A percentile compares a stretch with the other conserved stretches of the same genome.
Evolutionary conservation across 2,329 filamentous ascomycete genomes (phyloP).

Genomic region (Fusarium miscanthi): DNA sequence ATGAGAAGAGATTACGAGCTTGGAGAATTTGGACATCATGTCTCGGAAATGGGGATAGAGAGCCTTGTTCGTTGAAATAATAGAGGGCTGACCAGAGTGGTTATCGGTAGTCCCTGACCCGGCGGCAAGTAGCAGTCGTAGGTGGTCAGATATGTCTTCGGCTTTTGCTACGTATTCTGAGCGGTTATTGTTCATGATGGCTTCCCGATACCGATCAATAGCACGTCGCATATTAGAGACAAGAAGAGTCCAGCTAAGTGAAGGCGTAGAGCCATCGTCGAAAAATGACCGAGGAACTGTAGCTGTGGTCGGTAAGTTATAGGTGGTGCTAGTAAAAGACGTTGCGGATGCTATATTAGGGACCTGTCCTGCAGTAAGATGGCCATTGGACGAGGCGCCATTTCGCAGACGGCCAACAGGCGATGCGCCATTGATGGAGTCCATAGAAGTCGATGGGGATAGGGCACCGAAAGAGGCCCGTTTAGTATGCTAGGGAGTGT

Average conservation of each 20-base stretch:
- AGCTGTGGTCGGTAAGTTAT: conserved; percentile 67
- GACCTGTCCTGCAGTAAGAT: conserved; percentile 52
- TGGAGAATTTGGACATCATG: conserved; percentile 99
- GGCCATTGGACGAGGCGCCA: conserved; percentile 63
- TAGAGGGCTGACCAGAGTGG: conserved; percentile 98
- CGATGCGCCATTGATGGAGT: conserved; percentile 81
- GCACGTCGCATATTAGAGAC: conserved; percentile 93
- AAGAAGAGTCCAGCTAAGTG: conserved; percentile 88
- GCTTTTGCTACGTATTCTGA: conserved; percentile 93
- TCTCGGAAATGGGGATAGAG: conserved; percentile 97
- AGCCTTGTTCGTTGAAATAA: conserved; percentile 97
- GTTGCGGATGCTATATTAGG: conserved; percentile 69
- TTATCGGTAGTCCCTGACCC: conserved; percentile 98
- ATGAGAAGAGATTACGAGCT: conserved; percentile 96
- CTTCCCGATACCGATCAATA: conserved; percentile 89
- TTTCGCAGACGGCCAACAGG: conserved; percentile 67
- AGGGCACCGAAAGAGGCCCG: conserved; percentile 78
- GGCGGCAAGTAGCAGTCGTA: conserved; percentile 91
- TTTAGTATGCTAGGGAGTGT: conserved; percentile 62
- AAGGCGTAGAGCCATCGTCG: conserved; percentile 83
- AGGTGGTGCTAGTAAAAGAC: conserved; percentile 69
- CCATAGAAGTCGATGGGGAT: conserved; percentile 90
- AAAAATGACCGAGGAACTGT: conserved; percentile 86
- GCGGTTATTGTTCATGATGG: conserved; percentile 83
- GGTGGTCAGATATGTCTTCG: conserved; percentile 98